Base-by-base conservation (phyloP, 1,139 yeast genomes). In the Geotrichum reessii region DNA sequence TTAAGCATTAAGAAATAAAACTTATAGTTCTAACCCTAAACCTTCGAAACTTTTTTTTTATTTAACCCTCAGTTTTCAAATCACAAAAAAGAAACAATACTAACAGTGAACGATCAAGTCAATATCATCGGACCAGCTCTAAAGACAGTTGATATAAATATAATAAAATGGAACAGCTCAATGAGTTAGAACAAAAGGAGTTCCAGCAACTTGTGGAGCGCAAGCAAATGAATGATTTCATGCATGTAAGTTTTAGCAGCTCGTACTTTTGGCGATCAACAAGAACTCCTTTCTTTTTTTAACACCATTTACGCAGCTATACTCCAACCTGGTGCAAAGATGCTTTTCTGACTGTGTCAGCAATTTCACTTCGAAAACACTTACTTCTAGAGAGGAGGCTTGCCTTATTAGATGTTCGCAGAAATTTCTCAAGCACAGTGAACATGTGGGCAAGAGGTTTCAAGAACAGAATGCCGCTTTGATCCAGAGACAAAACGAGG, bases 171-270 rank as follows among this genome's bases (percentile, higher is more conserved):
- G 78, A 76, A 63, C 76, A 73, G 64, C 68, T 76, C 44, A 76
- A 92, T 80, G 86, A 85, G 71, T 87, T 89, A 74, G 98, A 92
- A 78, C 97, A 92, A 77, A 97, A 90, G 77, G 95, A 90, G 71
- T 92, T 92, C 76, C 97, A 90, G 76, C 92, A 85, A 74, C 80
- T 92, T 65, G 96, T 92, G 66, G 97, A 92, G 78, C 92, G 89
- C 74, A 93, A 93, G 81, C 99, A 93, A 78, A 91, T 92, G 97
- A 89, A 88, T 76, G 99, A 93, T 74, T 93, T 92, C 85, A 92
- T 92, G 98, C 85, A 93, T 74, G 83, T 83, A 65, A 56, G 75
- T 72, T 25, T 25, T 7, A 47, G n/a, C n/a, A 11, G 31, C 17
- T 31, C 5, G 51, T n/a, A 11, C 19, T 14, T 53, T 28, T 12